Conservation (phyloP, 2,329 filamentous ascomycete genomes). For the Colletotrichum viniferum region DNA sequence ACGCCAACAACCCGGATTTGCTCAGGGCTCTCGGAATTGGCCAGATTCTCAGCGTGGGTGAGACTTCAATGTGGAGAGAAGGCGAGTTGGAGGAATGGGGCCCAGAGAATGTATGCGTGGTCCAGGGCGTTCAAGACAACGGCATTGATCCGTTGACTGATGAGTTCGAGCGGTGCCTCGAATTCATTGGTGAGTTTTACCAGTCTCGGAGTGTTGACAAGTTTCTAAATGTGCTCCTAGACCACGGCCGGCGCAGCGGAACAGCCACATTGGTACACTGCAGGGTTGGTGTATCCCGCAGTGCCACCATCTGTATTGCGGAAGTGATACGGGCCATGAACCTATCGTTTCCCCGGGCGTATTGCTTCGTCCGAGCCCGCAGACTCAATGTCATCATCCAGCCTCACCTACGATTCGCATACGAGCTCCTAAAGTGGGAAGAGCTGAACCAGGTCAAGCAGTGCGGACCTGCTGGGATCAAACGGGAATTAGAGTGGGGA, state of each 20-base stretch:
- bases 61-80: constrained; percentile 81
- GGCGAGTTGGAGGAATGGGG: constrained; percentile 76
- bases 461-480: constrained; percentile 45
- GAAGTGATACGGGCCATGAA: constrained; percentile 88
- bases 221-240: constrained; percentile 48
- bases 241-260: constrained; percentile 75
- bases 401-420: constrained; percentile 91
- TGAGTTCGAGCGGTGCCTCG: constrained; percentile 83
- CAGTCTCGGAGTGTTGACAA: neutral
- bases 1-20: constrained; percentile 92
- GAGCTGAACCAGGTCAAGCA: constrained; percentile 68
- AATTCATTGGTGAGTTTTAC: constrained; percentile 82
- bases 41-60: constrained; percentile 90
- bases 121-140: constrained; percentile 93
- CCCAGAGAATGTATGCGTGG: constrained; percentile 75
- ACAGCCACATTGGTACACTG: constrained; percentile 94
- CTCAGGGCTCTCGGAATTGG: constrained; percentile 80
- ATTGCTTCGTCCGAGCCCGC: constrained; percentile 93
- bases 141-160: constrained; percentile 90
- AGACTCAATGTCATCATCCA: constrained; percentile 98
- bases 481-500: constrained; percentile 88
- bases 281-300: constrained; percentile 92
- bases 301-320: constrained; percentile 98
- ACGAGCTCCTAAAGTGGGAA: constrained; percentile 96
- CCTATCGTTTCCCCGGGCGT: constrained; percentile 88